phyloP scores from a whole-genome alignment of 768 basidiomycete genomes.

The Trametes cingulata region DNA sequence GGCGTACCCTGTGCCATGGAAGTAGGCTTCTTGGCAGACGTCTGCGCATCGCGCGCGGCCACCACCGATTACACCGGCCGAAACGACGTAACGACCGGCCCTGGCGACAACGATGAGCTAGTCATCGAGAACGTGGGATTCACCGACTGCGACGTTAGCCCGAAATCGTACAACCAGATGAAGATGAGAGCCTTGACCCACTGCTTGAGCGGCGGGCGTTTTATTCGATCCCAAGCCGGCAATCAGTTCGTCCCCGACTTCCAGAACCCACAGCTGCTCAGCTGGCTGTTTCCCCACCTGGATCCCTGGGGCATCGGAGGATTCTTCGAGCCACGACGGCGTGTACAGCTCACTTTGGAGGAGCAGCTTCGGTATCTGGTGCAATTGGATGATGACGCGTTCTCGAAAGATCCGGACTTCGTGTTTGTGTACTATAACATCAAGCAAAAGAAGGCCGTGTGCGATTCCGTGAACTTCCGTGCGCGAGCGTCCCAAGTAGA shows the following conservation, averaged over 20 bases:
- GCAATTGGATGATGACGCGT: not conserved
- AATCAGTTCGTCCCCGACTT: conserved; percentile 5
- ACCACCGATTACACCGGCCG: no score
- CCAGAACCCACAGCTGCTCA: conserved; percentile 8
- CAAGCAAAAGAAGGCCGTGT: conserved; percentile 18
- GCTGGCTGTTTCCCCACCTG: conserved; percentile 19
- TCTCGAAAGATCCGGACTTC: conserved; percentile 14
- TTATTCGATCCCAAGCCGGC: not conserved
- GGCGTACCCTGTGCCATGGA: no score
- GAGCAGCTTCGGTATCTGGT: not conserved
- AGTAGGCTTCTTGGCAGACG: no score
- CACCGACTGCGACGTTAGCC: not conserved
- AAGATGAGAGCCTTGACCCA: not conserved
- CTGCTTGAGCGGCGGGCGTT: not conserved
- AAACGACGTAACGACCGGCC: not conserved
- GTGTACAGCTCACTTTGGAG: not conserved
- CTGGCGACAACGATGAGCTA: not conserved
- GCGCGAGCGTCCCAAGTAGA: not conserved
- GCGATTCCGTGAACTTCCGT: not conserved
- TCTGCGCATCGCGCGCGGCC: no score
- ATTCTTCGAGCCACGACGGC: not conserved
- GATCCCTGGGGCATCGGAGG: no score
- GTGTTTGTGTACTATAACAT: conserved; percentile 24
- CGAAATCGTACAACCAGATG: not conserved
- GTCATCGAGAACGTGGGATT: not conserved